A percentile compares a stretch with the other conserved stretches of the same genome.
Conservation (phyloP, 805 yeast genomes). For the Kuraishia piskuri region DNA sequence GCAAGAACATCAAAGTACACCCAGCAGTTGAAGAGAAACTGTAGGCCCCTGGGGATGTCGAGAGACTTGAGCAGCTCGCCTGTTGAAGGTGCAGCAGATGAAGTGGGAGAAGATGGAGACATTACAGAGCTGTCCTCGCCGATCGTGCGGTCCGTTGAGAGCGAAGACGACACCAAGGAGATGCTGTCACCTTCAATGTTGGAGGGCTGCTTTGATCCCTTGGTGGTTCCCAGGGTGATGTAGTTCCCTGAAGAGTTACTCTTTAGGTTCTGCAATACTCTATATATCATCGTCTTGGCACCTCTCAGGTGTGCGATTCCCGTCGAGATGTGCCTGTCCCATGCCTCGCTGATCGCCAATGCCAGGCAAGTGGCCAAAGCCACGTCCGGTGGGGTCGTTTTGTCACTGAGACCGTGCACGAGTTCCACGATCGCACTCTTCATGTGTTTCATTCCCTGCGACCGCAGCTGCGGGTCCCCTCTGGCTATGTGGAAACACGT, state of each 20-base stretch:
- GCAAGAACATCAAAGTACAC: constrained; percentile 61
- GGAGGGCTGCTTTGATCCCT: not conserved
- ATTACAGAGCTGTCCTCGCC: not conserved
- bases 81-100: not conserved
- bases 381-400: constrained; percentile 49
- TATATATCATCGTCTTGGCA: constrained; percentile 51
- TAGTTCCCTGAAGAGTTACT: not conserved
- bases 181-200: too few relatives aligned
- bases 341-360: constrained; percentile 56
- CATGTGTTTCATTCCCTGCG: constrained; percentile 50
- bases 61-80: constrained; percentile 2
- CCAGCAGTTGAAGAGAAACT: constrained; percentile 55
- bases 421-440: constrained; percentile 48
- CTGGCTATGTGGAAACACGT: constrained; percentile 51
- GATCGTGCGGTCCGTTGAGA: not conserved
- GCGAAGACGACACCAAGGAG: not conserved
- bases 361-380: constrained; percentile 59
- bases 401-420: constrained; percentile 42
- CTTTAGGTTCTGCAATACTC: constrained; percentile 23
- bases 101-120: not conserved
- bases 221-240: not conserved
- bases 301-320: constrained; percentile 66
- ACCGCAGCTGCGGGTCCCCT: constrained; percentile 33
- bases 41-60: constrained; percentile 32
- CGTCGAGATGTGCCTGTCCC: constrained; percentile 60